Conservation (phyloP, 2,329 filamentous ascomycete species). For the Phyllosticta capitalensis region DNA sequence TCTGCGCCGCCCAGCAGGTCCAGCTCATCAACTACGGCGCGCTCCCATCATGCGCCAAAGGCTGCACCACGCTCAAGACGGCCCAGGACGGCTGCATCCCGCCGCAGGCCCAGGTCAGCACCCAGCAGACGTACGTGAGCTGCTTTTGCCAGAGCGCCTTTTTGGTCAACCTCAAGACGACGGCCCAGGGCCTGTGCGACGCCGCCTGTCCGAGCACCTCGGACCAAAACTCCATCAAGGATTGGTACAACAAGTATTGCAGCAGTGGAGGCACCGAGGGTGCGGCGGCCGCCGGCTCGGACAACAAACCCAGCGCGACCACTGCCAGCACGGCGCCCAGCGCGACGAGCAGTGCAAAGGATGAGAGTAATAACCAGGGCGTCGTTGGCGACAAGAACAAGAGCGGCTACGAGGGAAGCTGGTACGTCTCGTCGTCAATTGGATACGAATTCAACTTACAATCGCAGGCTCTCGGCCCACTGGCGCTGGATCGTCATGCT, state of each 20-base stretch:
- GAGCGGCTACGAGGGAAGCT: slow-evolving; percentile 15
- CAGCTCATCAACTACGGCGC: slow-evolving; percentile 19
- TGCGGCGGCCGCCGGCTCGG: slow-evolving; percentile 14
- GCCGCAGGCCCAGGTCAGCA: slow-evolving; percentile 40
- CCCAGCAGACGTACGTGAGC: slow-evolving; percentile 46
- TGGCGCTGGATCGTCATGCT: slow-evolving; percentile 78
- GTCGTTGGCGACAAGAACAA: slow-evolving; percentile 15
- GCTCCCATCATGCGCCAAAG: slow-evolving; percentile 27
- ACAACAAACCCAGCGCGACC: slow-evolving; percentile 21
- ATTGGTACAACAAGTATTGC: slow-evolving; percentile 64
- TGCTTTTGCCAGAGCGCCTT: slow-evolving; percentile 65
- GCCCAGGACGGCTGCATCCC: slow-evolving; percentile 65
- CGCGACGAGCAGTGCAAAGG: slow-evolving; percentile 13
- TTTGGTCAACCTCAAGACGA: slow-evolving; percentile 49
- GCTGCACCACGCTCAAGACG: slow-evolving; percentile 24
- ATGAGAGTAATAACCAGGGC: slow-evolving; percentile 17
- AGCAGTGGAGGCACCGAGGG: slow-evolving; percentile 24
- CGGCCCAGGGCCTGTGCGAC: slow-evolving; percentile 51
- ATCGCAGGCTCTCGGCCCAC: slow-evolving; percentile 54
- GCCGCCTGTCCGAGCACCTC: slow-evolving; percentile 43
- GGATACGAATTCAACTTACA: neutral
- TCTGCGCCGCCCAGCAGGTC: neutral
- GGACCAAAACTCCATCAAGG: slow-evolving; percentile 50
- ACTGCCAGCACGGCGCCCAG: slow-evolving; percentile 11
- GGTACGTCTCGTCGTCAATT: slow-evolving; percentile 13